A percentile compares a stretch with the other conserved stretches of the same genome.
These are phyloP conservation scores for Microcos paniculata DNA, from an alignment of 345 rosid genomes.

Conservation along the genomic window DNA sequence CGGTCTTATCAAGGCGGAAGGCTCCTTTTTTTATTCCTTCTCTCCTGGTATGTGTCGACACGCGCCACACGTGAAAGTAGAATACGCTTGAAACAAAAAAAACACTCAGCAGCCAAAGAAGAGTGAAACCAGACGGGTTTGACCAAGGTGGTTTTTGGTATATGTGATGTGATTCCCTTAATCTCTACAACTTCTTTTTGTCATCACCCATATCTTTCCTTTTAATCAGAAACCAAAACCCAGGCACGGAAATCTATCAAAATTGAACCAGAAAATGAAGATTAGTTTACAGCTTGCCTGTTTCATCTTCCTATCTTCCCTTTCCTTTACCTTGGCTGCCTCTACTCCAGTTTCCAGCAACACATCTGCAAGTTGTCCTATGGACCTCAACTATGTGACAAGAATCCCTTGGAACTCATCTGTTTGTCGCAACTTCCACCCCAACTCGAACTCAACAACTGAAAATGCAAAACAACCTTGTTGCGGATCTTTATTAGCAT, in stretches of 20 bases:
- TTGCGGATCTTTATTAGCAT: conserved; percentile 51
- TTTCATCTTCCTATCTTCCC: conserved; percentile 13
- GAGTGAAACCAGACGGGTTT: not conserved
- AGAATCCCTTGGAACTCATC: conserved; percentile 73
- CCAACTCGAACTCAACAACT: not conserved
- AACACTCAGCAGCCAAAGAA: not conserved
- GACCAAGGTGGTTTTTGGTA: too few species aligned
- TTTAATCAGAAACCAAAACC: not conserved
- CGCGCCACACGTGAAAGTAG: not conserved
- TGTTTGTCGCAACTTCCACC: conserved; percentile 35
- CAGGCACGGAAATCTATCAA: not conserved
- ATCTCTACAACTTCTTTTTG: not conserved
- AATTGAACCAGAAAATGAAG: conserved; percentile 1
- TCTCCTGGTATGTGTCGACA: not conserved
- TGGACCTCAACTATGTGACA: conserved; percentile 56
- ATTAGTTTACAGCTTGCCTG: conserved; percentile 1
- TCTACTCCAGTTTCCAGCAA: conserved; percentile 9
- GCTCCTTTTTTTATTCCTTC: not conserved
- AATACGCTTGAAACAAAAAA: not conserved
- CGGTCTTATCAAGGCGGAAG: not conserved
- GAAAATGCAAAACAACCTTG: conserved; percentile 30
- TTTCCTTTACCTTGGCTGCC: conserved; percentile 15
- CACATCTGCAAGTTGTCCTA: conserved; percentile 45
- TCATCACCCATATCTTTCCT: not conserved
- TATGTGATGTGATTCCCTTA: not conserved